Conservation (phyloP, 2,329 filamentous ascomycete genomes). For the Daldinia sp. region DNA sequence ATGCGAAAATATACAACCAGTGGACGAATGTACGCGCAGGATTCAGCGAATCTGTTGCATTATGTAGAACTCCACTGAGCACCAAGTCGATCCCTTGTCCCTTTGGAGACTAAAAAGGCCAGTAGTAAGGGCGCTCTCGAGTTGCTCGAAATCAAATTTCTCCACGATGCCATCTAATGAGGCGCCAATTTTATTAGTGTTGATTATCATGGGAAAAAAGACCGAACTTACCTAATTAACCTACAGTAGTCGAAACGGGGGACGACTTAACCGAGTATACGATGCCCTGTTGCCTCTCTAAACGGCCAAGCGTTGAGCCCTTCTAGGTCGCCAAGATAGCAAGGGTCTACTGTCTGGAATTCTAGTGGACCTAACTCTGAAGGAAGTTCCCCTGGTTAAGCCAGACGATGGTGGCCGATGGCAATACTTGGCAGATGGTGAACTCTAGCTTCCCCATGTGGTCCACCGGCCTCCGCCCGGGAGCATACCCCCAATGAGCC, state of each 20-base stretch:
- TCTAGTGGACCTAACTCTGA: conserved; percentile 24
- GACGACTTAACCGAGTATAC: conserved; percentile 34
- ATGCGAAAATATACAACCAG: conserved; percentile 9
- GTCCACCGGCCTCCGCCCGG: conserved; percentile 35
- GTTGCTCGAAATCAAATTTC: conserved; percentile 20
- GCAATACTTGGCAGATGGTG: conserved; percentile 37
- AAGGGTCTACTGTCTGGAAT: conserved; percentile 28
- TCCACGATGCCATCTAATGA: conserved; percentile 14
- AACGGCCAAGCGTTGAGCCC: conserved; percentile 28
- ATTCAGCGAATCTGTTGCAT: conserved; percentile 8
- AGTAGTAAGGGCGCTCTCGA: not conserved
- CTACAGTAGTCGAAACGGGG: conserved; percentile 40
- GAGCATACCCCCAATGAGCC: conserved; percentile 17
- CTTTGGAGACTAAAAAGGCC: not conserved
- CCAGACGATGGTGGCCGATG: conserved; percentile 16
- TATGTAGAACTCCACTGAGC: not conserved
- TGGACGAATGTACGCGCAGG: conserved; percentile 13
- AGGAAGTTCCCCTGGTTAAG: not conserved
- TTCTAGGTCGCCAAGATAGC: conserved; percentile 28
- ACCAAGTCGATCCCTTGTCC: conserved; percentile 7
- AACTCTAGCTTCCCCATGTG: conserved; percentile 40
- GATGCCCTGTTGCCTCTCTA: conserved; percentile 24
- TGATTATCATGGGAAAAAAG: conserved; percentile 16
- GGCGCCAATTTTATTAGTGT: conserved; percentile 20
- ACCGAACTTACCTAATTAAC: conserved; percentile 35